A percentile compares a stretch with the other conserved stretches of the same genome.
phyloP scores from a whole-genome alignment of 257 asterid genomes.

The Primulina eburnea region DNA sequence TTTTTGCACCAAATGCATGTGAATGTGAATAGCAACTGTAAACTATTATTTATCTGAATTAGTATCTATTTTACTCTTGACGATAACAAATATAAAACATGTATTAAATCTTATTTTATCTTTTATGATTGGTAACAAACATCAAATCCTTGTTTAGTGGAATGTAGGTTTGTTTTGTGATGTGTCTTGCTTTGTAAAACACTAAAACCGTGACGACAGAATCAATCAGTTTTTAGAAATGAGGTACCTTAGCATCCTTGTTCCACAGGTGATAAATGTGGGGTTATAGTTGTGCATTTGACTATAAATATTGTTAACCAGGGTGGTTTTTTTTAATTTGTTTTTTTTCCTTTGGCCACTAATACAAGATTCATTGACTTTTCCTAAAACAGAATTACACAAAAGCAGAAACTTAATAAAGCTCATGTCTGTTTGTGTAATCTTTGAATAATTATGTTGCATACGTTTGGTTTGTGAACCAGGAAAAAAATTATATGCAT shows the following conservation, averaged over 20 bases:
- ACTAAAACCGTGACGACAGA: neutral
- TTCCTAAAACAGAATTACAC: neutral
- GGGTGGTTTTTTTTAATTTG: neutral
- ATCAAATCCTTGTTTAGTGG: neutral
- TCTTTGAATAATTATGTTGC: neutral
- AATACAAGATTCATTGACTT: conserved; percentile 5
- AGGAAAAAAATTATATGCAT: neutral
- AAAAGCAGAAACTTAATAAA: conserved; percentile 11
- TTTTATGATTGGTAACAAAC: neutral
- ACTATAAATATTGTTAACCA: neutral
- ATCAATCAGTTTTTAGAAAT: neutral
- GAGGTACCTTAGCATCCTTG: neutral
- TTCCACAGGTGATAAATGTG: neutral
- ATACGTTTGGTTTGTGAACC: conserved; percentile 1
- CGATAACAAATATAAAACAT: neutral
- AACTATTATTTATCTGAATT: conserved; percentile 14
- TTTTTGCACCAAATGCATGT: neutral
- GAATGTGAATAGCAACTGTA: conserved; percentile 9
- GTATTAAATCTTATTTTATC: neutral
- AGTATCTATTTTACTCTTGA: conserved; percentile 1
- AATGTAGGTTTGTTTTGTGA: neutral
- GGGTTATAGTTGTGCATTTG: neutral
- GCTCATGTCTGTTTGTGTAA: neutral
- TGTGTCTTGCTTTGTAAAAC: neutral
- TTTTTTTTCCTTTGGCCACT: conserved; percentile 1